These are phyloP conservation scores for Candida tammaniensis DNA, from an alignment of 805 yeast genomes.

Conservation along the genomic window DNA sequence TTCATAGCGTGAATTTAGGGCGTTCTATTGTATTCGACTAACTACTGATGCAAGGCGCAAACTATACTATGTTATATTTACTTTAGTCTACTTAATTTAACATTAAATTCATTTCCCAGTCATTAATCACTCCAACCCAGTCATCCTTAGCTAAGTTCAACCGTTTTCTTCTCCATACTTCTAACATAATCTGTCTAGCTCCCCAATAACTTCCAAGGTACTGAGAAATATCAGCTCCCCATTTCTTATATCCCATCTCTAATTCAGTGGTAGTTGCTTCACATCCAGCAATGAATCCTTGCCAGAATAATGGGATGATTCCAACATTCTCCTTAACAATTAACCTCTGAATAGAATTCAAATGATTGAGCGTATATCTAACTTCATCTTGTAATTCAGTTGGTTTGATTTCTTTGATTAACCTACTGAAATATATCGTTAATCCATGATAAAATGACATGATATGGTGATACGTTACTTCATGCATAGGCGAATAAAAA, in stretches of 20 bases:
- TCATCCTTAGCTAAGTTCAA: constrained; percentile 56
- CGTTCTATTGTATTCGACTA: no score
- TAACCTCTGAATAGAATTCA: constrained; percentile 59
- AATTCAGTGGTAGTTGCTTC: constrained; percentile 59
- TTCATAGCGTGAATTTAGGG: no score
- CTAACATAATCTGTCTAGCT: constrained; percentile 79
- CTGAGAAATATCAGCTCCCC: constrained; percentile 65
- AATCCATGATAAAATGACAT: constrained; percentile 75
- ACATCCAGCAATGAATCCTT: constrained; percentile 85
- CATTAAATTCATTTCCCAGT: constrained; percentile 86
- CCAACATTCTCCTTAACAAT: constrained; percentile 55
- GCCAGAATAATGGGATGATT: constrained; percentile 81
- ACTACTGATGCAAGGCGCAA: no score
- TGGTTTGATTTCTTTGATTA: constrained; percentile 56
- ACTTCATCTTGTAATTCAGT: constrained; percentile 61
- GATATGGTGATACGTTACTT: constrained; percentile 76
- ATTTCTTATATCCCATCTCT: constrained; percentile 65
- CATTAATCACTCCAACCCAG: constrained; percentile 77
- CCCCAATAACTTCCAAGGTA: constrained; percentile 78
- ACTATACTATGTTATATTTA: no score
- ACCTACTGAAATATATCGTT: constrained; percentile 66
- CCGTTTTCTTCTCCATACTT: constrained; percentile 76
- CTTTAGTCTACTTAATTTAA: no score
- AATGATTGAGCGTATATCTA: constrained; percentile 55
- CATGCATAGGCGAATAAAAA: constrained; percentile 55